Evolutionary conservation across 2,329 filamentous ascomycete genomes (phyloP).

Genomic region (Calonectria pseudoreteaudii): DNA sequence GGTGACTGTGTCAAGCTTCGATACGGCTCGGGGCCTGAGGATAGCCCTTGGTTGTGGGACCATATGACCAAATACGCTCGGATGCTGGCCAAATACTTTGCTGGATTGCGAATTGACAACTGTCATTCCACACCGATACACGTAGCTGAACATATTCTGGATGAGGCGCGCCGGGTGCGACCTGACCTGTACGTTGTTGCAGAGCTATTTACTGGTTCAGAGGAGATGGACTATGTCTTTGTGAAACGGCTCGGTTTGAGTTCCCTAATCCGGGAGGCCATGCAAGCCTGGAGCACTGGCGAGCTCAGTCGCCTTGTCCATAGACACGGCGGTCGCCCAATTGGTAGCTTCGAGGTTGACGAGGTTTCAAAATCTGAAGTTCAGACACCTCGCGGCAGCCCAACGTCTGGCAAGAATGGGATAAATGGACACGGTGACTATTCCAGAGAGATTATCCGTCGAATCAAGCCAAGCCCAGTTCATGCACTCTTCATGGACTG

Average conservation of each 20-base stretch:
- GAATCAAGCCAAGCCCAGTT: constrained; percentile 87
- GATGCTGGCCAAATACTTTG: constrained; percentile 93
- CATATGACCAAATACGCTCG: constrained; percentile 95
- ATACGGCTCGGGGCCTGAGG: constrained; percentile 82
- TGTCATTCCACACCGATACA: constrained; percentile 96
- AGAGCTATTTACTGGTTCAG: constrained; percentile 94
- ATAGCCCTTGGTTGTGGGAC: constrained; percentile 95
- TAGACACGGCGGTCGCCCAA: constrained; percentile 90
- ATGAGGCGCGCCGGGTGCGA: constrained; percentile 89
- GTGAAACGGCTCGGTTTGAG: constrained; percentile 93
- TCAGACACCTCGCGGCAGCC: constrained; percentile 47
- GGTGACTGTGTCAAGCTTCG: constrained; percentile 97
- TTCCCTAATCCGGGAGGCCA: constrained; percentile 93
- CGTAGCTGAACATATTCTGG: constrained; percentile 93
- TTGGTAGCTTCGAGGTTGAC: constrained; percentile 97
- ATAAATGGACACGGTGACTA: constrained; percentile 48
- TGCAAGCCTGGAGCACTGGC: constrained; percentile 97
- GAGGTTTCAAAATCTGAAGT: constrained; percentile 76
- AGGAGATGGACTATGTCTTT: constrained; percentile 96
- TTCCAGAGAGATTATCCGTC: constrained; percentile 76
- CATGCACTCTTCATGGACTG: constrained; percentile 99
- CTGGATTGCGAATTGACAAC: constrained; percentile 96
- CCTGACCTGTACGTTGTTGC: constrained; percentile 93
- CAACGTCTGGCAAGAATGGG: constrained; percentile 38
- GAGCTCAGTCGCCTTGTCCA: constrained; percentile 95